phyloP scores from a whole-genome alignment of 2,329 filamentous ascomycete species.

The Karstenula rhodostoma region DNA sequence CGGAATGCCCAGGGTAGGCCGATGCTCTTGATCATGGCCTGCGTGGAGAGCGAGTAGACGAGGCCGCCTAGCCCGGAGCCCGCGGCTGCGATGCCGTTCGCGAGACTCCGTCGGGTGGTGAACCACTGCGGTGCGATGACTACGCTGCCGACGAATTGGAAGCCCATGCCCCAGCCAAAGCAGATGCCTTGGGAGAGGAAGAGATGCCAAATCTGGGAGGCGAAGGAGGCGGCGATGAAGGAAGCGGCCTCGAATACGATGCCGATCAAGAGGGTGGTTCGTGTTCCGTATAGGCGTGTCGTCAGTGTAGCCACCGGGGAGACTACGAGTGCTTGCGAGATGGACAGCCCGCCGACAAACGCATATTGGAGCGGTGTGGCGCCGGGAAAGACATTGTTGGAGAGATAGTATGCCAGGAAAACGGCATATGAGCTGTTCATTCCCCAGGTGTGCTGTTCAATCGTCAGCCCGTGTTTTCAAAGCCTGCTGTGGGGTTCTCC shows the following conservation, averaged over 20 bases:
- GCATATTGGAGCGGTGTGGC: slow-evolving; percentile 74
- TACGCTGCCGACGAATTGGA: slow-evolving; percentile 74
- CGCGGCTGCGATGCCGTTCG: slow-evolving; percentile 72
- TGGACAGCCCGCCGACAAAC: slow-evolving; percentile 77
- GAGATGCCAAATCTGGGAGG: slow-evolving; percentile 75
- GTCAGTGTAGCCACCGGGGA: slow-evolving; percentile 72
- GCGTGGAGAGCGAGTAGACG: slow-evolving; percentile 71
- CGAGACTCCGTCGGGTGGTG: slow-evolving; percentile 70
- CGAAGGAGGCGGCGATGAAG: slow-evolving; percentile 75
- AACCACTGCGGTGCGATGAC: slow-evolving; percentile 80
- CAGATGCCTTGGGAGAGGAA: slow-evolving; percentile 77
- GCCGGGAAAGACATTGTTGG: slow-evolving; percentile 67
- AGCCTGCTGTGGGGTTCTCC: background rate
- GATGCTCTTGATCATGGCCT: slow-evolving; percentile 71
- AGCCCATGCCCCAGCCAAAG: slow-evolving; percentile 81
- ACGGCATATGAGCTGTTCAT: slow-evolving; percentile 76
- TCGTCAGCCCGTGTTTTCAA: slow-evolving; percentile 18
- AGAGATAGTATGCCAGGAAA: slow-evolving; percentile 75
- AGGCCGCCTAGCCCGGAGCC: slow-evolving; percentile 80
- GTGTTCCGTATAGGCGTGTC: slow-evolving; percentile 69
- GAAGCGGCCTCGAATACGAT: slow-evolving; percentile 69
- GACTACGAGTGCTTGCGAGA: slow-evolving; percentile 71
- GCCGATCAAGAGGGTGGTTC: slow-evolving; percentile 69
- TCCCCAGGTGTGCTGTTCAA: slow-evolving; percentile 73
- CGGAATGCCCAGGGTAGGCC: slow-evolving; percentile 73